Evolutionary conservation across 768 basidiomycete genomes (phyloP), one percentile per base, ranked within the genome.

Genomic region (Strobilomyces confusus): DNA sequence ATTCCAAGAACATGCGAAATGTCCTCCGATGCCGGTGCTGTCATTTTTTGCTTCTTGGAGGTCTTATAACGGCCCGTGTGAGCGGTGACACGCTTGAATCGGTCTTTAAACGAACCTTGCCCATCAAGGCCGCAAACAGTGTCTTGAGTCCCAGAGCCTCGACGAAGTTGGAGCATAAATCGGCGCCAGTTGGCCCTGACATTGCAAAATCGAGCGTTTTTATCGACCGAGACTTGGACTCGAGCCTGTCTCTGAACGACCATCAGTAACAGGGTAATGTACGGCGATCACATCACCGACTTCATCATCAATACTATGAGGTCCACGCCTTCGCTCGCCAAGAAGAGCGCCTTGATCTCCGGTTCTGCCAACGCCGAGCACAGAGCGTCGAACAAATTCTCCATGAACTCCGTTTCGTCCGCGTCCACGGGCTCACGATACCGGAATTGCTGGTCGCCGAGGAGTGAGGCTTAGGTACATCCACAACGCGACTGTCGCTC

Each of bases 261-360:
- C 1, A 33, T 58, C 25, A 47, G 54, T 55, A n/a, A 60, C 15
- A 30, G 15, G 19, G 30, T 3, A 4, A 17, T 9, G 60, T 15
- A 6, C 23, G 29, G 25, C 7, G 23, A 20, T 43, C 33, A 49
- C n/a, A 36, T 32, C 26, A 73, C 83, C 42, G 60, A 95, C 93
- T 89, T 95, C 88, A 98, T 94, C 81, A 97, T 89, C 58, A 98
- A 76, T n/a, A 97, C 80, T 94, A 98, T 98, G 32, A 99, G 79
- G 62, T 99, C 97, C 14, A 93, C 83, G 2, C 97, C 97, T 69
- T 99, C 97, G 19, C 86, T 86, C 11, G 84, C 81, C n/a, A 93
- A 72, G 72, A 99, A 98, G 4, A 84, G 71, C 17, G 78, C 69
- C 70, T 98, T 98, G 66, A 88, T 82, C 44, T 83, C 75, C 14